Conservation (phyloP, 345 rosid species). For the Bruguiera sexangula region DNA sequence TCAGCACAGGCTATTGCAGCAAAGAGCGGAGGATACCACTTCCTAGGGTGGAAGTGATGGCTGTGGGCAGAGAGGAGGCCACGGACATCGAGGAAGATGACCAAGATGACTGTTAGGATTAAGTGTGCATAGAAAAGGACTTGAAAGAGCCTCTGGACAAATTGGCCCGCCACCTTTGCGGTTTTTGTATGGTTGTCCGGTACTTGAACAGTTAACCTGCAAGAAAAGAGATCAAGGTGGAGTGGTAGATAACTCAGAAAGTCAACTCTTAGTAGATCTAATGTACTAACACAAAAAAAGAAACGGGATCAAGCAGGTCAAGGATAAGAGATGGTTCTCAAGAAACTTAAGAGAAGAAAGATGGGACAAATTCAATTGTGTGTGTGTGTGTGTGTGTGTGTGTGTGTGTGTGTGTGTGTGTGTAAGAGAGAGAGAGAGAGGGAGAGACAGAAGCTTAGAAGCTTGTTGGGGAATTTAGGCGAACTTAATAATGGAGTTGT, state of each 20-base stretch:
- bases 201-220: slow-evolving; percentile 42
- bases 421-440: too few relatives aligned
- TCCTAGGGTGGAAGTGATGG: slow-evolving; percentile 56
- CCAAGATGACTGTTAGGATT: slow-evolving; percentile 43
- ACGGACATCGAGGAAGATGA: slow-evolving; percentile 52
- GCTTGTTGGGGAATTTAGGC: slow-evolving; percentile 40
- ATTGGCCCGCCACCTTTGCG: slow-evolving; percentile 36
- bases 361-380: background rate
- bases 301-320: background rate
- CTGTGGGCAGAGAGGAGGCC: slow-evolving; percentile 46
- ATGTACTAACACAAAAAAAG: background rate
- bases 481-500: slow-evolving; percentile 31
- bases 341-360: slow-evolving; percentile 6
- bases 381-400: background rate
- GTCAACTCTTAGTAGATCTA: background rate
- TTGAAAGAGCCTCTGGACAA: slow-evolving; percentile 47
- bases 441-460: slow-evolving; percentile 14
- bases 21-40: slow-evolving; percentile 79
- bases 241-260: background rate
- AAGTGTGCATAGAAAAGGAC: slow-evolving; percentile 57
- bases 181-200: slow-evolving; percentile 22
- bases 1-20: slow-evolving; percentile 53
- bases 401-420: too few relatives aligned
- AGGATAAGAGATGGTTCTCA: background rate
- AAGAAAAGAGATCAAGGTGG: background rate